Conservation (phyloP, 352 stramenopile genomes). For the Phytophthora aleatoria region DNA sequence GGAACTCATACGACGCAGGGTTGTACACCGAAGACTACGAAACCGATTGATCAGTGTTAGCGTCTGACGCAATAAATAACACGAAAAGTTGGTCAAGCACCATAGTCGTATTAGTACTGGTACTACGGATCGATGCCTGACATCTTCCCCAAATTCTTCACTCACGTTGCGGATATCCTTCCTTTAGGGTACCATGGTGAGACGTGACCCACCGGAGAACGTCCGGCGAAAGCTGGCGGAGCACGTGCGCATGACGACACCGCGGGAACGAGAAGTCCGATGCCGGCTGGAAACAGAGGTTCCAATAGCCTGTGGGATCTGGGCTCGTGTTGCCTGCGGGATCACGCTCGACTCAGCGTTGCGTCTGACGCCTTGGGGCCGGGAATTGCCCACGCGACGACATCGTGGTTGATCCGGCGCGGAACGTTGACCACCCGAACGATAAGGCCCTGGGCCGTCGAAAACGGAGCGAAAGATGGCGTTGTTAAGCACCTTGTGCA, state of each 20-base stretch:
- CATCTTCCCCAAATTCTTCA: background rate
- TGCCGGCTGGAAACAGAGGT: background rate
- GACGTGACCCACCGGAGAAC: background rate
- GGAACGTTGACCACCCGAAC: background rate
- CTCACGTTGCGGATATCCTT: background rate
- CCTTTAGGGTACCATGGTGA: background rate
- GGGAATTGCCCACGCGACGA: background rate
- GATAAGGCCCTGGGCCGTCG: background rate
- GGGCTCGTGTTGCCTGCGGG: background rate
- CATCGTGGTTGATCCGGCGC: background rate
- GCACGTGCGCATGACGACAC: background rate
- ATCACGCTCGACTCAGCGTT: background rate
- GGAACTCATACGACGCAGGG: too few species aligned
- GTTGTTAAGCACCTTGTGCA: background rate
- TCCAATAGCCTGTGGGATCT: background rate
- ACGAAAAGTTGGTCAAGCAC: background rate
- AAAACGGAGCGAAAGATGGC: background rate
- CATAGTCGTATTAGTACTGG: background rate
- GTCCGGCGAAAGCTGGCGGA: background rate
- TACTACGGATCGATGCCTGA: background rate
- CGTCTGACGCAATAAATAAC: background rate
- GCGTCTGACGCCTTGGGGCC: background rate
- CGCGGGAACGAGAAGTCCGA: background rate
- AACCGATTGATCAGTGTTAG: too few species aligned
- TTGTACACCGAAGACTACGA: too few species aligned